phyloP scores from a whole-genome alignment of 257 asterid species.

The Primulina huaijiensis region DNA sequence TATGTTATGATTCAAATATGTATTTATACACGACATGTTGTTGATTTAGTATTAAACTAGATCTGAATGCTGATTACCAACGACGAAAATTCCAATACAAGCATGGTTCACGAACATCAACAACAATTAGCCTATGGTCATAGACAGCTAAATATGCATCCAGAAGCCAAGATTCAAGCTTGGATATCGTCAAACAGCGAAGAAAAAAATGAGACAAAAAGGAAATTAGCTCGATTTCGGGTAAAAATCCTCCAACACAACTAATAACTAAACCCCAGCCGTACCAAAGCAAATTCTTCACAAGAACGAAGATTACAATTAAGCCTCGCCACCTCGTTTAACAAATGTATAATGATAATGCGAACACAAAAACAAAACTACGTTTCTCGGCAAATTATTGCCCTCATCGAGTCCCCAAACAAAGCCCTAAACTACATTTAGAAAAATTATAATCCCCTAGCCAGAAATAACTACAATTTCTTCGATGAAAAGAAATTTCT shows the following conservation, averaged over 20 bases:
- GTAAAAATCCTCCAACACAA: neutral
- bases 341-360: neutral
- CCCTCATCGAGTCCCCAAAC: neutral
- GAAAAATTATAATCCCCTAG: neutral
- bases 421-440: too few species aligned
- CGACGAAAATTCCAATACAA: neutral
- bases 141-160: too few species aligned
- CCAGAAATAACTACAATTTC: neutral
- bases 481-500: too few species aligned
- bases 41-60: too few species aligned
- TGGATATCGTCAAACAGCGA: neutral
- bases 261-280: neutral
- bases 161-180: neutral
- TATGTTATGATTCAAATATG: too few species aligned
- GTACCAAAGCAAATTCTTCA: neutral
- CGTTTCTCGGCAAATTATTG: neutral
- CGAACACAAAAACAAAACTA: neutral
- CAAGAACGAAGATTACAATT: neutral
- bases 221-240: neutral
- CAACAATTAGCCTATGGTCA: neutral
- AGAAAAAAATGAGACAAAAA: neutral
- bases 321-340: neutral
- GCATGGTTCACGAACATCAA: neutral
- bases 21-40: too few species aligned
- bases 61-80: neutral